Evolutionary conservation across 1,284 basidiomycete genomes (phyloP).

Genomic region (Sutorius eximius): DNA sequence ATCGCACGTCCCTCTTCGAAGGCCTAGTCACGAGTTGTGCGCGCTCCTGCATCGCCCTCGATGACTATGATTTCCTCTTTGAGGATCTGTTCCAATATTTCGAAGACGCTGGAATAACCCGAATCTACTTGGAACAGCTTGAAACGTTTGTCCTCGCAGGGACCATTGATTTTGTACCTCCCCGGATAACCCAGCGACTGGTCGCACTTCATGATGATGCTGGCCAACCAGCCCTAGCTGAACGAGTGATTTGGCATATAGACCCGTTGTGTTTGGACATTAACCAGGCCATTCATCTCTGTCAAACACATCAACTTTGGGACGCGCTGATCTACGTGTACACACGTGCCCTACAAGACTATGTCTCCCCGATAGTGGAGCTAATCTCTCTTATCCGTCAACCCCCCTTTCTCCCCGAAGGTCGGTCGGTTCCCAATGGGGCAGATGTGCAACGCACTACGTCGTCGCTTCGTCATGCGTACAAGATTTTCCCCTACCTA

Average conservation of each 20-base stretch:
- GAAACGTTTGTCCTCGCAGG: conserved; percentile 84
- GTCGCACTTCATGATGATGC: conserved; percentile 78
- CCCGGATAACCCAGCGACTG: conserved; percentile 84
- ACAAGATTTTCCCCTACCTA: conserved; percentile 94
- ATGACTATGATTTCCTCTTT: conserved; percentile 84
- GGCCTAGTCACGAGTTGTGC: conserved; percentile 82
- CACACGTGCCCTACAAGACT: conserved; percentile 86
- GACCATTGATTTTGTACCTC: conserved; percentile 74
- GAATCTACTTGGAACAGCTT: conserved; percentile 85
- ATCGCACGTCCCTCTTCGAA: conserved; percentile 89
- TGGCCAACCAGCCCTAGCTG: conserved; percentile 73
- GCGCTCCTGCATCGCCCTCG: conserved; percentile 79
- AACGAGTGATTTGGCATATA: conserved; percentile 94
- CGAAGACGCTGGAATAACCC: conserved; percentile 79
- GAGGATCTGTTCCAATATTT: conserved; percentile 93
- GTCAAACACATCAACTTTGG: conserved; percentile 81
- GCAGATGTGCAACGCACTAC: conserved; percentile 30
- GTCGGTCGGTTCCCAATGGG: conserved; percentile 8
- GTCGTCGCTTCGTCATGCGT: conserved; percentile 63
- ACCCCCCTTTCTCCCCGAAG: conserved; percentile 43
- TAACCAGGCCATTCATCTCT: conserved; percentile 88
- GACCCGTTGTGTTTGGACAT: conserved; percentile 91
- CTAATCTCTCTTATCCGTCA: conserved; percentile 75
- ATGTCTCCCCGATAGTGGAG: conserved; percentile 86
- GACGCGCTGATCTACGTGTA: conserved; percentile 96